A percentile compares a stretch with the other conserved stretches of the same genome.
These are phyloP conservation scores for Kandelia obovata DNA, from an alignment of 345 rosid species.

Conservation along the genomic window DNA sequence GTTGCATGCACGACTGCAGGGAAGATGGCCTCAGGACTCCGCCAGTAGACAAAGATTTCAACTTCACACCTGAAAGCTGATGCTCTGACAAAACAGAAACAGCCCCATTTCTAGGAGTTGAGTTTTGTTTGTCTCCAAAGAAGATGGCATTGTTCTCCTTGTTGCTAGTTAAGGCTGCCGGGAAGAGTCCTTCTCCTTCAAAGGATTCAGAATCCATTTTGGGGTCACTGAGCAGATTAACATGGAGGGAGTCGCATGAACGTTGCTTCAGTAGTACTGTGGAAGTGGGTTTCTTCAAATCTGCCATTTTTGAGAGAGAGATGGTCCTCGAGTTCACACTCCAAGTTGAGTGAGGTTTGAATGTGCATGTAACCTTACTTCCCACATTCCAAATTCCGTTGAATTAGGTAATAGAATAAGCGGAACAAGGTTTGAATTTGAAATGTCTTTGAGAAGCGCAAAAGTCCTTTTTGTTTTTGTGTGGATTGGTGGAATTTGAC, in stretches of 20 bases:
- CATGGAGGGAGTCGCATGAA: conserved; percentile 33
- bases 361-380: neutral
- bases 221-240: conserved; percentile 40
- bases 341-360: neutral
- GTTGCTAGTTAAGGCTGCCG: conserved; percentile 21
- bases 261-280: conserved; percentile 24
- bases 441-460: neutral
- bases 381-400: neutral
- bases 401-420: neutral
- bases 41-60: conserved; percentile 55
- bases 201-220: conserved; percentile 36
- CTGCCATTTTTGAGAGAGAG: conserved; percentile 17
- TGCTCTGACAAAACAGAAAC: conserved; percentile 23
- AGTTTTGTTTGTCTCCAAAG: conserved; percentile 34
- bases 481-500: neutral
- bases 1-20: conserved; percentile 75
- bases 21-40: conserved; percentile 67
- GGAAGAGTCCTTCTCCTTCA: conserved; percentile 32
- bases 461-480: neutral
- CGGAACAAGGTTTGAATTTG: neutral
- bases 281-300: conserved; percentile 18
- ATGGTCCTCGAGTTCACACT: neutral
- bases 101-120: conserved; percentile 40
- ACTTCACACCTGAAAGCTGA: conserved; percentile 25
- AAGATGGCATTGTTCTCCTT: conserved; percentile 42